Percentiles rank a stretch among this genome's conserved stretches.
phyloP scores from a whole-genome alignment of 768 basidiomycete species.

The Roridomyces roridus region DNA sequence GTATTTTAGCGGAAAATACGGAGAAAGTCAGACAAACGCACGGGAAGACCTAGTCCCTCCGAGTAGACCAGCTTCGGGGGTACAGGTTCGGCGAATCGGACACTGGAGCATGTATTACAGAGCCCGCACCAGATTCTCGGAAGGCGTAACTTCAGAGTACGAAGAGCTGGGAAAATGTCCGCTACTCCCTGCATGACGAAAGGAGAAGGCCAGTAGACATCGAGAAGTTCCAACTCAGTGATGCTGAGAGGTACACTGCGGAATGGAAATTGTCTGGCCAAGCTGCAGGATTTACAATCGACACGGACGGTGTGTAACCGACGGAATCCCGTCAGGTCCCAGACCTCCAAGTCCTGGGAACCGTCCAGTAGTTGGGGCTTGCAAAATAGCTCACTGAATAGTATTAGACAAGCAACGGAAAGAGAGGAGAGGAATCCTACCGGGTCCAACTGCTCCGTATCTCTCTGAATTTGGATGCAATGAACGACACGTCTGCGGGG shows the following conservation, averaged over 20 bases:
- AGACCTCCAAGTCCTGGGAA: not conserved
- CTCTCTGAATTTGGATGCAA: constrained; percentile 32
- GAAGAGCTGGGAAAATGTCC: constrained; percentile 30
- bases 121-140: constrained; percentile 41
- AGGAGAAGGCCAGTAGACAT: constrained; percentile 39
- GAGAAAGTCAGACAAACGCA: constrained; percentile 22
- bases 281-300: not conserved
- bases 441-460: constrained; percentile 31
- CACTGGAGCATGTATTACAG: constrained; percentile 38
- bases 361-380: constrained; percentile 22
- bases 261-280: constrained; percentile 28
- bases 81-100: constrained; percentile 31
- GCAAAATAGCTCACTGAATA: too few species aligned
- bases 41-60: constrained; percentile 42
- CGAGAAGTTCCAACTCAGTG: constrained; percentile 36
- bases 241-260: constrained; percentile 31
- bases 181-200: constrained; percentile 31
- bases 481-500: constrained; percentile 28
- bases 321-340: constrained; percentile 39
- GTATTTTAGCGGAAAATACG: too few species aligned
- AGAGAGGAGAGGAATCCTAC: constrained; percentile 13
- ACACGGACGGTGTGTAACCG: constrained; percentile 17
- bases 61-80: constrained; percentile 35
- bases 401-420: not conserved
- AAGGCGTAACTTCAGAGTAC: constrained; percentile 32